Percentiles rank a stretch among this genome's conserved stretches.
Evolutionary conservation across 345 rosid species (phyloP).

Genomic region (Dimocarpus longan): DNA sequence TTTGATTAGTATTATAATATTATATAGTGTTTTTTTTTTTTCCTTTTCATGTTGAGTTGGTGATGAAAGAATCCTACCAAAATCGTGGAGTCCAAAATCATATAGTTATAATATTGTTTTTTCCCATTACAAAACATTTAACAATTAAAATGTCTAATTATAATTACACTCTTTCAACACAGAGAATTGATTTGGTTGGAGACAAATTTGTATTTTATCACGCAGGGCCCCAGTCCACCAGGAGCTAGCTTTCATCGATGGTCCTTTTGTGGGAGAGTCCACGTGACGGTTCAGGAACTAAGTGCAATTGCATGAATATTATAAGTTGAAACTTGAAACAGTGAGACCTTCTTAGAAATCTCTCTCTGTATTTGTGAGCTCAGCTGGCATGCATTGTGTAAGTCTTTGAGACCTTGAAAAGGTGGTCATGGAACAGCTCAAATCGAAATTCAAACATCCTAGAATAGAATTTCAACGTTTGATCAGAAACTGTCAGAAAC

Average conservation of each 20-base stretch:
- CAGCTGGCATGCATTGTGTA: slow-evolving; percentile 9
- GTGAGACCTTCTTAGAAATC: background rate
- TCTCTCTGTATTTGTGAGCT: background rate
- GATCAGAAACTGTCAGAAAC: slow-evolving; percentile 5
- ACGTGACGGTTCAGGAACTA: slow-evolving; percentile 2
- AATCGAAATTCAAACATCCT: background rate
- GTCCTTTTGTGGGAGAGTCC: background rate
- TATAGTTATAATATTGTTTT: too few species aligned
- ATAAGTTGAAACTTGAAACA: background rate
- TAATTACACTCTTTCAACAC: background rate
- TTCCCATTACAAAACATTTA: background rate
- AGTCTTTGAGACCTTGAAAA: background rate
- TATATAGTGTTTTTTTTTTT: background rate
- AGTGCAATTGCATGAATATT: background rate
- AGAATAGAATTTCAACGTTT: background rate
- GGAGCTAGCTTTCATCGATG: background rate
- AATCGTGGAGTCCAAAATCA: background rate
- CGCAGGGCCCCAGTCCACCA: background rate
- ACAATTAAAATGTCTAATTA: background rate
- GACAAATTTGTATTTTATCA: background rate
- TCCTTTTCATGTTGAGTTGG: background rate
- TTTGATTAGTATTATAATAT: background rate
- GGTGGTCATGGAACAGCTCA: background rate
- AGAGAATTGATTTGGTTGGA: background rate
- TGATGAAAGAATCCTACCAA: background rate